Conservation (phyloP, 768 basidiomycete genomes). For the Calocybe gangraenosa region DNA sequence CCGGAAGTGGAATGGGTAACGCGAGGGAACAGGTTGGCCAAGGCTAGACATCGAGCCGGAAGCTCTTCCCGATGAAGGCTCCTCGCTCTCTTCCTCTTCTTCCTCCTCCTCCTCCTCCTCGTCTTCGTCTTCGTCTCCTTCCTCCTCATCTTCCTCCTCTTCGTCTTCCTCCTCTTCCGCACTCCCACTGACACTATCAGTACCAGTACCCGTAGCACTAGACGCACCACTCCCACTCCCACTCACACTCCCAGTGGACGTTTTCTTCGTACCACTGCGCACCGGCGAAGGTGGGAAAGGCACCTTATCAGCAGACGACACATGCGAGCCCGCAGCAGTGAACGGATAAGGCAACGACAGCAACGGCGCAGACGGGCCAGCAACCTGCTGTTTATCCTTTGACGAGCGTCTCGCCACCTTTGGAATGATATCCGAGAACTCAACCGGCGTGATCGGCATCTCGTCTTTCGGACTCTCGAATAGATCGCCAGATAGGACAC, state of each 20-base stretch:
- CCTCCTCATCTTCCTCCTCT: conserved; percentile 24
- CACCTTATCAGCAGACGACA: conserved; percentile 57
- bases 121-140: conserved; percentile 23
- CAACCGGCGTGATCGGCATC: conserved; percentile 6
- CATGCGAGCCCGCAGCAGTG: conserved; percentile 52
- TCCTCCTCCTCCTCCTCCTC: conserved; percentile 30
- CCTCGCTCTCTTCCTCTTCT: conserved; percentile 41
- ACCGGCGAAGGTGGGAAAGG: conserved; percentile 72
- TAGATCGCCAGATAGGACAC: conserved; percentile 58
- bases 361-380: conserved; percentile 36
- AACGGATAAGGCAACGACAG: conserved; percentile 70
- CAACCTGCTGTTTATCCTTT: conserved; percentile 38
- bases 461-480: conserved; percentile 50
- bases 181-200: conserved; percentile 24
- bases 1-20: conserved; percentile 68
- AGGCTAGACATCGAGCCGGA: conserved; percentile 85
- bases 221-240: conserved; percentile 16
- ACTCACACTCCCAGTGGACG: conserved; percentile 17
- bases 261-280: conserved; percentile 26
- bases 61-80: conserved; percentile 56
- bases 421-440: conserved; percentile 33
- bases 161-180: conserved; percentile 27
- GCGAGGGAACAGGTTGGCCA: conserved; percentile 68
- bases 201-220: conserved; percentile 18
- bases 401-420: conserved; percentile 42